Evolutionary conservation across 176 grass and related monocot species (phyloP).

Genomic region (bread wheat (Triticum aestivum)): IWGSC_CS_RefSeq_v2.1 NC_057798.1:746848643-746849142

Average conservation of each 20-base stretch:
- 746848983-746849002: neutral
- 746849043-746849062: conserved; percentile 33
- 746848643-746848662: neutral
- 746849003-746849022: conserved; percentile 11
- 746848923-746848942: conserved; percentile 23
- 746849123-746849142: neutral
- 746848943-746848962: neutral
- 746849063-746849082: conserved; percentile 15
- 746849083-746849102: conserved; percentile 45
- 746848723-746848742: neutral
- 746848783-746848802: conserved; percentile 37
- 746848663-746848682: conserved; percentile 11
- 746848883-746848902: conserved; percentile 1
- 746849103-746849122: neutral
- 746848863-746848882: conserved; percentile 17
- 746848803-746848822: neutral
- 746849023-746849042: conserved; percentile 22
- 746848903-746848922: neutral
- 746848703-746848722: conserved; percentile 24
- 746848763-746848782: neutral
- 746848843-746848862: neutral
- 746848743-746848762: neutral
- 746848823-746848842: neutral
- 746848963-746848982: conserved; percentile 13
- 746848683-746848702: conserved; percentile 25